phyloP scores from a whole-genome alignment of 768 basidiomycete species.

The Bullera alba region DNA sequence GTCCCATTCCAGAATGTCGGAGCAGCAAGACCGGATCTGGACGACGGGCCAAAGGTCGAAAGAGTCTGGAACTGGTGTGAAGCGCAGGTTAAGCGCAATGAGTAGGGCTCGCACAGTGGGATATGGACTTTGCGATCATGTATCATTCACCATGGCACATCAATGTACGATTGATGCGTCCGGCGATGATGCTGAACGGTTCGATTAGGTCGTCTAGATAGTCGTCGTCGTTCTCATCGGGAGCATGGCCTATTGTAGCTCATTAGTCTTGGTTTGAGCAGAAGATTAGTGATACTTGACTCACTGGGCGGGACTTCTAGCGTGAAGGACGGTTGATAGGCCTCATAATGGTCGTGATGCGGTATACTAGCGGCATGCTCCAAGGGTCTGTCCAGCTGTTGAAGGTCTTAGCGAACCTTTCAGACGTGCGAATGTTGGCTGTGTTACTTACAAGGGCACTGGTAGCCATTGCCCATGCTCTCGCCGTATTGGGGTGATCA shows the following conservation, averaged over 20 bases:
- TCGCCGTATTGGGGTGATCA: constrained; percentile 69
- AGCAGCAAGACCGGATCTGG: constrained; percentile 21
- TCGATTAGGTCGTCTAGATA: constrained; percentile 45
- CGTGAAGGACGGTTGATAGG: constrained; percentile 73
- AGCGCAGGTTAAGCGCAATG: constrained; percentile 17
- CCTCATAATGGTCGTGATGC: constrained; percentile 64
- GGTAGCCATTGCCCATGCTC: constrained; percentile 79
- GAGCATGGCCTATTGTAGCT: constrained; percentile 56
- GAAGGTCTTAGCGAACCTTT: too few species aligned
- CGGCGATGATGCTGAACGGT: constrained; percentile 11
- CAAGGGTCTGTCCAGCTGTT: too few species aligned
- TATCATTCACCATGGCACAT: background rate
- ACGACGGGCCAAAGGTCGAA: constrained; percentile 11
- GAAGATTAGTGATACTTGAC: background rate
- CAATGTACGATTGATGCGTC: constrained; percentile 17
- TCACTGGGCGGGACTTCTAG: constrained; percentile 57
- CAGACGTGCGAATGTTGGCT: background rate
- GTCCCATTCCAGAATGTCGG: constrained; percentile 33
- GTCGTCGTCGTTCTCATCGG: constrained; percentile 62
- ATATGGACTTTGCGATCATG: background rate
- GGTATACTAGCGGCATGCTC: too few species aligned
- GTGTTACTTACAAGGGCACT: constrained; percentile 58
- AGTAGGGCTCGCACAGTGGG: background rate
- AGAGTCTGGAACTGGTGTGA: constrained; percentile 37
- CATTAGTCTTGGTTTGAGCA: background rate